Evolutionary conservation across 805 yeast genomes (phyloP), one percentile per base, ranked within the genome.

Genomic region (Candida adriatica): DNA sequence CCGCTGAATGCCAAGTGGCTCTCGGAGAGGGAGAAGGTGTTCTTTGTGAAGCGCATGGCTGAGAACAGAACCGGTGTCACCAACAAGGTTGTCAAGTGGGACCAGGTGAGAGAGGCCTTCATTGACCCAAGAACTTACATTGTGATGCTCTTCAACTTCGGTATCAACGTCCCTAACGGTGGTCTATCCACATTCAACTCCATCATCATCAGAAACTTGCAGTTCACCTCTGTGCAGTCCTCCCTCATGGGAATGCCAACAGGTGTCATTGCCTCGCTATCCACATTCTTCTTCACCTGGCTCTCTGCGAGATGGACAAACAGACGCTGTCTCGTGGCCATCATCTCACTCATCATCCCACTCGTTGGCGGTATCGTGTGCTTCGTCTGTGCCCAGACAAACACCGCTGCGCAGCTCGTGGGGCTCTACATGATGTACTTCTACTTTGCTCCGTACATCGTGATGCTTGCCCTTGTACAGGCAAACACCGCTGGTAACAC

Each of bases 1-100:
- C 79, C 79, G 16, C 53, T 58, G 21, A 70, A 67, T 44, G 65
- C 75, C 8, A 64, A 58, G 30, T 64, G 62, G 49, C 53, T 70
- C 32, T 48, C 49, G 24, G 43, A 42, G 4, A 60, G 64, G 30
- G 77, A 73, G 45, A 69, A 61, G 33, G 62, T 67, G 3, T 56
- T 55, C 51, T 44, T 66, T 48, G 64, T 66, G 39, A 50, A 64
- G 50, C 50, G 63, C 46, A 58, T 56, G 44, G 37, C 60, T 38
- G 39, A 46, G 49, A 69, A 66, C 43, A 59, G 57, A 29, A 67
- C 64, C 31, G 75, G 74, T 42, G 56, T 64, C 23, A 64, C 68
- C 24, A 56, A 58, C 33, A 54, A 42, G 19, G 55, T 51, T 16
- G 58, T 58, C 46, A 65, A 65, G 42, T 46, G 47, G 51, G 47